Evolutionary conservation across 805 yeast species (phyloP).

Genomic region (Kuraishia piskuri): DNA sequence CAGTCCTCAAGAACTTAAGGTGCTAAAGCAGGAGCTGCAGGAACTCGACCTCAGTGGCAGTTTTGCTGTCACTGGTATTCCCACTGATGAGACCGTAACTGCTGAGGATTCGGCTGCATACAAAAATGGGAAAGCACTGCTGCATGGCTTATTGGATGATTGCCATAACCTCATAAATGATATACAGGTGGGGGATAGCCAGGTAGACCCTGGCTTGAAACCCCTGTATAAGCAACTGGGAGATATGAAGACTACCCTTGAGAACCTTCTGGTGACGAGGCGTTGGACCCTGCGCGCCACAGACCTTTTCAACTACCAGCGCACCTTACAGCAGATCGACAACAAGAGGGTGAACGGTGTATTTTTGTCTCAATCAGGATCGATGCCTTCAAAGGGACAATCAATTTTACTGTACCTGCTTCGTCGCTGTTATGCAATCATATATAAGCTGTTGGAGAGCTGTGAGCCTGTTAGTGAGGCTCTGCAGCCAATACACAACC

Average conservation of each 20-base stretch:
- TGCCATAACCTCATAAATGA: slow-evolving; percentile 71
- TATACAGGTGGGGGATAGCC: slow-evolving; percentile 36
- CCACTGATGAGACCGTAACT: slow-evolving; percentile 13
- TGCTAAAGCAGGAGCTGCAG: slow-evolving; percentile 28
- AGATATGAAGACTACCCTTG: slow-evolving; percentile 64
- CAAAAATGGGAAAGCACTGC: slow-evolving; percentile 32
- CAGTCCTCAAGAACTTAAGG: slow-evolving; percentile 21
- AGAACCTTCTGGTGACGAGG: slow-evolving; percentile 79
- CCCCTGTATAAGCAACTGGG: slow-evolving; percentile 57
- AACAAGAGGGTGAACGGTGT: slow-evolving; percentile 57
- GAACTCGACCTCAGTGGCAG: slow-evolving; percentile 45
- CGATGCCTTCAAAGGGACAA: slow-evolving; percentile 38
- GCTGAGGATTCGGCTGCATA: slow-evolving; percentile 10
- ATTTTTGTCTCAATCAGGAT: slow-evolving; percentile 27
- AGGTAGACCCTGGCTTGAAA: slow-evolving; percentile 40
- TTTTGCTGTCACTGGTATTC: slow-evolving; percentile 23
- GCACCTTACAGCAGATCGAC: slow-evolving; percentile 65
- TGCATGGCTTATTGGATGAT: slow-evolving; percentile 75
- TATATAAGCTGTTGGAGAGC: slow-evolving; percentile 81
- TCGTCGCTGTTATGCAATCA: slow-evolving; percentile 84
- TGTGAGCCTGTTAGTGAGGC: slow-evolving; percentile 96
- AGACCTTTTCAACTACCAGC: slow-evolving; percentile 80
- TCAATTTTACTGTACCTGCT: slow-evolving; percentile 63
- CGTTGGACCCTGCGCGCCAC: slow-evolving; percentile 98
- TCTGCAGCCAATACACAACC: slow-evolving; percentile 88